Evolutionary conservation across 2,329 filamentous ascomycete genomes (phyloP).

Genomic region (Venturiaceae sp.): DNA sequence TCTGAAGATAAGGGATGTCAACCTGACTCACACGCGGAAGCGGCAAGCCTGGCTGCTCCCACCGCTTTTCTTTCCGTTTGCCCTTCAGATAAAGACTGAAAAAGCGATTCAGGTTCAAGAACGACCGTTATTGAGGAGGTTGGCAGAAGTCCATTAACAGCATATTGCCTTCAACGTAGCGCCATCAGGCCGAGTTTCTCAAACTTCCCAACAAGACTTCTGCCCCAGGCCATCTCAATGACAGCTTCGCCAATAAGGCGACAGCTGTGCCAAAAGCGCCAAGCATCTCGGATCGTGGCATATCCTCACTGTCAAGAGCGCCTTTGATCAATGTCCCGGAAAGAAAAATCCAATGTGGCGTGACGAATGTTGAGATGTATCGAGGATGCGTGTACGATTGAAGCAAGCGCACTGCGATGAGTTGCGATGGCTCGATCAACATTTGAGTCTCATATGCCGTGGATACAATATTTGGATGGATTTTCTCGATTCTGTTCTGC

Average conservation of each 20-base stretch:
- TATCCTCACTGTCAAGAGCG: not conserved
- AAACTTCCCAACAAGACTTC: not conserved
- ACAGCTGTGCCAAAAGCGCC: not conserved
- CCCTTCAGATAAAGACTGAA: too few species aligned
- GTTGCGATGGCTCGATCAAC: not conserved
- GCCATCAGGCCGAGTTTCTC: not conserved
- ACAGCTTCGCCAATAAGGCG: not conserved
- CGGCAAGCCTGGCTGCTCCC: too few species aligned
- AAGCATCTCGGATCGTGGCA: not conserved
- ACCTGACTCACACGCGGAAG: too few species aligned
- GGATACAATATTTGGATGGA: not conserved
- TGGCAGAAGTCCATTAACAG: too few species aligned
- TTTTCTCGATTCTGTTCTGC: not conserved
- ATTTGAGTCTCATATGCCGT: not conserved
- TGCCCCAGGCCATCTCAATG: not conserved
- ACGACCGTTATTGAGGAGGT: too few species aligned
- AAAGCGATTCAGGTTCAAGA: too few species aligned
- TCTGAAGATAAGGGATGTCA: too few species aligned
- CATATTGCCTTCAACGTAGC: too few species aligned
- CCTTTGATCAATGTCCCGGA: not conserved
- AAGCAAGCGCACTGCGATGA: not conserved
- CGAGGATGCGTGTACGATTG: not conserved
- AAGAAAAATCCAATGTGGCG: not conserved
- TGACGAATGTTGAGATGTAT: not conserved
- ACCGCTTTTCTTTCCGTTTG: too few species aligned